These are phyloP conservation scores for Polyporus arcularius DNA, from an alignment of 768 basidiomycete species.

Conservation along the genomic window DNA sequence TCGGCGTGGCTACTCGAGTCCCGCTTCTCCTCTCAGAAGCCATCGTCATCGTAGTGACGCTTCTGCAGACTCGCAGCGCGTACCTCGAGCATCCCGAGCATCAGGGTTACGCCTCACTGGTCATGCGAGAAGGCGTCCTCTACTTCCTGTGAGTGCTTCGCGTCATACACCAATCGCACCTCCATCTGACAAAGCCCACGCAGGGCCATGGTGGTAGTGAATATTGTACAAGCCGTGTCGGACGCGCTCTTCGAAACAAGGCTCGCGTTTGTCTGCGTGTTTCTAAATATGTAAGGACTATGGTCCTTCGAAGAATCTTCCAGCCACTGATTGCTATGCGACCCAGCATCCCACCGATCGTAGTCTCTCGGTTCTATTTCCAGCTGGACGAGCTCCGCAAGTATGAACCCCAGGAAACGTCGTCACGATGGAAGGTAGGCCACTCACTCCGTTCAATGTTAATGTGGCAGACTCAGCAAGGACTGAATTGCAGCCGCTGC, in stretches of 20 bases:
- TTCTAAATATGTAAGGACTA: neutral
- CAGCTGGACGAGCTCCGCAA: neutral
- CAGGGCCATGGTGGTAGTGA: conserved; percentile 1
- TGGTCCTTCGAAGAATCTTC: neutral
- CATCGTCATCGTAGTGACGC: neutral
- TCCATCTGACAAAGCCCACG: too few species aligned
- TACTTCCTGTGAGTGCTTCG: neutral
- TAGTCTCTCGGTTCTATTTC: conserved; percentile 3
- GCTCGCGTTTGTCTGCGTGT: neutral
- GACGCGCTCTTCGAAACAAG: neutral
- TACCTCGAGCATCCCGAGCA: neutral
- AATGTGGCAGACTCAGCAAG: neutral
- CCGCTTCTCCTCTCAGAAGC: neutral
- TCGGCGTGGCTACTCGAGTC: neutral
- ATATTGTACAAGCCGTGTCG: neutral
- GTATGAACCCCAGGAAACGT: neutral
- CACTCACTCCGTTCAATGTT: neutral
- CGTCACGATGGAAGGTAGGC: neutral
- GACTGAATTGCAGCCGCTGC: neutral
- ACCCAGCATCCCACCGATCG: neutral
- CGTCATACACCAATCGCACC: too few species aligned
- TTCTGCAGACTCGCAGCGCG: neutral
- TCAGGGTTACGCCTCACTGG: neutral
- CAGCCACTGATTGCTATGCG: too few species aligned
- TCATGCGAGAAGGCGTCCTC: neutral